These are phyloP conservation scores for Allantophomopsis lycopodina DNA, from an alignment of 2,329 filamentous ascomycete species.

Conservation along the genomic window DNA sequence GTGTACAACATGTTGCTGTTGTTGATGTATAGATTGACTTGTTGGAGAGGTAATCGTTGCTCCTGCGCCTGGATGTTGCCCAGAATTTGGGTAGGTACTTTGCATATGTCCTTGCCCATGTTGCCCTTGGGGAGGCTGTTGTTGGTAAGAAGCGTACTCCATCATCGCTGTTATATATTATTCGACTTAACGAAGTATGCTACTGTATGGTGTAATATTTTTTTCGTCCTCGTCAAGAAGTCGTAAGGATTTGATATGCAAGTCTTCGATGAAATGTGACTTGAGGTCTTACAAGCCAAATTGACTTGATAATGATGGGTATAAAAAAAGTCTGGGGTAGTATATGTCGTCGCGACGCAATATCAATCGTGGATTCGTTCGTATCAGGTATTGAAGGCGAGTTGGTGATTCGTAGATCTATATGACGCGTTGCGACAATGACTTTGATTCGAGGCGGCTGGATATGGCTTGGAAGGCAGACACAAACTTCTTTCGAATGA, in stretches of 20 bases:
- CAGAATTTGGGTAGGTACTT: conserved; percentile 47
- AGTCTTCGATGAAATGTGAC: too few species aligned
- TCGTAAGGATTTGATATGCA: too few species aligned
- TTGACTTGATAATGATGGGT: too few species aligned
- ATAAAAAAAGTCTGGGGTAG: not conserved
- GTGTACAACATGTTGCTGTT: conserved; percentile 41
- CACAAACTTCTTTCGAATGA: conserved; percentile 17
- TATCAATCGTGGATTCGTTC: not conserved
- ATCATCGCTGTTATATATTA: conserved; percentile 33
- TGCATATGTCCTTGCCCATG: conserved; percentile 42
- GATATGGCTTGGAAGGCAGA: not conserved
- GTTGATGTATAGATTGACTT: conserved; percentile 53
- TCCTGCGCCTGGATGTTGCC: conserved; percentile 33
- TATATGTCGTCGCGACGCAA: not conserved
- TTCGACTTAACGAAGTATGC: too few species aligned
- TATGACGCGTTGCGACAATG: conserved; percentile 1
- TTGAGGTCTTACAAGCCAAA: too few species aligned
- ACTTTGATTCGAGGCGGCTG: conserved; percentile 4
- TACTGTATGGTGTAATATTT: too few species aligned
- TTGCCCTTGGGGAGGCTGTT: conserved; percentile 42
- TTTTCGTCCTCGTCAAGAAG: too few species aligned
- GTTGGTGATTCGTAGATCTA: not conserved
- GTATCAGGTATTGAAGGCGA: not conserved
- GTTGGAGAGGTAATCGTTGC: conserved; percentile 56
- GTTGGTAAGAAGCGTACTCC: conserved; percentile 65